These are phyloP conservation scores for Stentor coeruleus DNA, from an alignment of 73 alveolate genomes.

Conservation along the genomic window DNA sequence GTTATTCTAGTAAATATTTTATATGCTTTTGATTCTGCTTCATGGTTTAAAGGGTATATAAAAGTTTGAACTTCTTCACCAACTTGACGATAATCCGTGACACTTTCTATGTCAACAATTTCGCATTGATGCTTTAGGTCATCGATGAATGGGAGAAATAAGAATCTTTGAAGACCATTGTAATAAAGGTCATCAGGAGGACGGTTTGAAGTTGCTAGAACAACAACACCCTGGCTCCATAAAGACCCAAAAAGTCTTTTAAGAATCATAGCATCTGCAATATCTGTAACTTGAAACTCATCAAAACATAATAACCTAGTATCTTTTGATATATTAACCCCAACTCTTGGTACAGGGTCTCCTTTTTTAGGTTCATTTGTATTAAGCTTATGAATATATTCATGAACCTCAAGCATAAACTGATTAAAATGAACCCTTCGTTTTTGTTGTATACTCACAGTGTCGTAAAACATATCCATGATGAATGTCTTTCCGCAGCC, in stretches of 20 bases:
- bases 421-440: constrained; percentile 81
- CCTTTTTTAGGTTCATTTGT: constrained; percentile 31
- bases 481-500: constrained; percentile 93
- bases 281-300: constrained; percentile 91
- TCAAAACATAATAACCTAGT: constrained; percentile 74
- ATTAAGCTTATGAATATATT: constrained; percentile 50
- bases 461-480: constrained; percentile 86
- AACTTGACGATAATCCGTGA: constrained; percentile 56
- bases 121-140: constrained; percentile 51
- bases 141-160: constrained; percentile 82
- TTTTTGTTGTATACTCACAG: constrained; percentile 48
- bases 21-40: constrained; percentile 39
- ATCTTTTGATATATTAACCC: constrained; percentile 54
- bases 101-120: constrained; percentile 56
- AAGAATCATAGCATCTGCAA: constrained; percentile 92
- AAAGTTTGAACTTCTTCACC: constrained; percentile 46
- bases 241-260: constrained; percentile 79
- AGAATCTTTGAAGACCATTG: constrained; percentile 74
- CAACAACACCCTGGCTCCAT: constrained; percentile 63
- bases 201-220: constrained; percentile 84
- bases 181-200: constrained; percentile 89
- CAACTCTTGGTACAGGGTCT: constrained; percentile 79
- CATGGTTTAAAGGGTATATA: constrained; percentile 41
- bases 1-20: constrained; percentile 47
- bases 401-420: constrained; percentile 91